Base-by-base conservation (phyloP, 2,329 filamentous ascomycete genomes). In the Exophiala viscosa region DNA sequence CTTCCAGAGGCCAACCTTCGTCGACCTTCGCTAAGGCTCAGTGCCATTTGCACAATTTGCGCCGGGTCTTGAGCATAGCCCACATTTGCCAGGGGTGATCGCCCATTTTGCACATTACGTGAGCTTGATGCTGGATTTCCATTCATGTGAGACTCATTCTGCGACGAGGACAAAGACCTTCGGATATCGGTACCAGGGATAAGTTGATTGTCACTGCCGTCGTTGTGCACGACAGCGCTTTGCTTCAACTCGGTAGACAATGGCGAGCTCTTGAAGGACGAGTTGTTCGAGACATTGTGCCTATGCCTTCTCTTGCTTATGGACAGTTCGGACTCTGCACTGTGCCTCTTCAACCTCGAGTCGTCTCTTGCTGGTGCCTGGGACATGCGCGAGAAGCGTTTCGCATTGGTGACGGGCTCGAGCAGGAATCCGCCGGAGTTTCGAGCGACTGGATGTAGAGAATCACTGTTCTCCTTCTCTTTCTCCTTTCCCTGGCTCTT, bases 41-140 rank as follows among this genome's bases (percentile, higher is more conserved):
- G 72, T 1, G 92, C 92, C 81, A 97, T 88, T 64, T 90, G 90
- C 38, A 97, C 90, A 59, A 97, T 95, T 69, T 96, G 88, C 3
- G 86, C 83, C 6, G 91, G 87, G 64, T 96, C 91, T 54, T 87
- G 78, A 62, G 90, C 83, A 15, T 87, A 66, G 5, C 70, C 75
- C 9, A 57, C 50, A 17, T 36, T 46, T 35, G 40, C 44, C 20
- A 43, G 6, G 8, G 57, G 15, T 32, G 46, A 32, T 18, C 13
- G 46, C 41, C 51, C 39, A n/a, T 32, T 31, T 11, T 50, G 51
- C 8, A 23, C n/a, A 14, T 53, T 48, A 17, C 31, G 32, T 5
- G 50, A 52, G 33, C 32, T 40, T 9, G 50, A 51, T 5, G 50
- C 44, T n/a, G 52, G 43, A 36, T 11, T 50, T 35, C 34, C 48